Base-by-base conservation (phyloP, 768 basidiomycete species). In the Russula sp. region DNA sequence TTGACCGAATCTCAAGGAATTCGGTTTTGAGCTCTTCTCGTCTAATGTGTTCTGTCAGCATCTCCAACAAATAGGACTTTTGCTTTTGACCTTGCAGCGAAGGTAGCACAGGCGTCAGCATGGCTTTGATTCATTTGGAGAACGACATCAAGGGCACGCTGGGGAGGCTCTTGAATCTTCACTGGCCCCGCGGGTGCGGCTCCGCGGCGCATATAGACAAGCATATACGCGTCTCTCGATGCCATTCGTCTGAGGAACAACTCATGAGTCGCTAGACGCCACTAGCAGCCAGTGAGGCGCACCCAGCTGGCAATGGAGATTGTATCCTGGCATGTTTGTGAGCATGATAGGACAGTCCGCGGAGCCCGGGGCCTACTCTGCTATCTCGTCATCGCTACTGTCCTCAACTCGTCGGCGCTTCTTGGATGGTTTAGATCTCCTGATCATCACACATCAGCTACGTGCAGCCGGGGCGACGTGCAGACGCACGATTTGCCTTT, bases 151-250 rank as follows among this genome's bases (percentile, higher is more conserved):
- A 78, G 67, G 6, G 87, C 89, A 50, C 78, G 77, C 35, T 74
- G 66, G 0, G 89, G 88, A 35, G 87, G 87, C 39, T 68, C 59
- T 1, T 79, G 78, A 42, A 73, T 58, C 22, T 66, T 42, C 8
- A 34, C 47, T 44, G 31, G 48, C 1, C 32, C 52, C 31, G 49
- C 59, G 3, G 53, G 60, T 42, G 10, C 6, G 18, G 55, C 50
- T 8, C 48, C 60, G 11, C 51, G 63, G 11, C 84, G 82, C 42
- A 83, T 81, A 73, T 98, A 98, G 58, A 98, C 86, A 37, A 98
- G 80, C 94, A 98, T 96, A 74, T 98, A 97, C 6, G 92, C 93
- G 68, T 97, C 93, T 74, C 83, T 89, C 2, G 93, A 94, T 2
- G 82, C 78, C 66, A 89, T 79, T 44, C 79, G 76, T 61, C 68